phyloP scores from a whole-genome alignment of 768 basidiomycete species.

The Galerina marginata region DNA sequence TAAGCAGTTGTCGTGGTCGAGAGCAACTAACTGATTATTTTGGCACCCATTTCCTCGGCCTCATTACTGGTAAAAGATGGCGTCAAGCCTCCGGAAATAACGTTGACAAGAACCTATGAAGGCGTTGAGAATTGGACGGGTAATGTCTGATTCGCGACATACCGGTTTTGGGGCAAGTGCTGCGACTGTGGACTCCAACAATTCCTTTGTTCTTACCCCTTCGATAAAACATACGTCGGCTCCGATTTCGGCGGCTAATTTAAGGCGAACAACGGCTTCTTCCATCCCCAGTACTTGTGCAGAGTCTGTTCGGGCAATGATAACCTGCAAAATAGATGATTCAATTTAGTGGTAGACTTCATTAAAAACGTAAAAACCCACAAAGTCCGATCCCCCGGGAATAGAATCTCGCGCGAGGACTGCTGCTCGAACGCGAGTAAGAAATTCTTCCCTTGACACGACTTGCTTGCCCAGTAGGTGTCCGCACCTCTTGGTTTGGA shows the following conservation, averaged over 20 bases:
- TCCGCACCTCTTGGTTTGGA: slow-evolving; percentile 82
- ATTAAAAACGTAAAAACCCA: slow-evolving; percentile 25
- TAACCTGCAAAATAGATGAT: slow-evolving; percentile 47
- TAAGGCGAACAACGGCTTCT: slow-evolving; percentile 72
- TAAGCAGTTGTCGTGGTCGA: background rate
- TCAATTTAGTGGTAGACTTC: background rate
- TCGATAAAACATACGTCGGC: slow-evolving; percentile 87
- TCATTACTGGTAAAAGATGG: slow-evolving; percentile 74
- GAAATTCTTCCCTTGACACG: slow-evolving; percentile 78
- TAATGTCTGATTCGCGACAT: too few species aligned
- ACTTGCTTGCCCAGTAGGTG: slow-evolving; percentile 84
- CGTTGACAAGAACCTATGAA: slow-evolving; percentile 64
- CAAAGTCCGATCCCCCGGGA: slow-evolving; percentile 78
- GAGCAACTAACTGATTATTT: slow-evolving; percentile 70
- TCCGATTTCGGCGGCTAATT: slow-evolving; percentile 74
- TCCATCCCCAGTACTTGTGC: slow-evolving; percentile 85
- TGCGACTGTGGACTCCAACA: slow-evolving; percentile 66
- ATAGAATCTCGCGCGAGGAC: slow-evolving; percentile 79
- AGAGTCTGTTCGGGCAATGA: slow-evolving; percentile 80
- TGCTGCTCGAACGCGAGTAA: slow-evolving; percentile 79
- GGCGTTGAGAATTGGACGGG: too few species aligned
- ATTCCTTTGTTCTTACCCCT: slow-evolving; percentile 72
- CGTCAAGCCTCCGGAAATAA: slow-evolving; percentile 79
- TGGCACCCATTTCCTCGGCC: slow-evolving; percentile 73
- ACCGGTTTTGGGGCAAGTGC: slow-evolving; percentile 75